Evolutionary conservation across 2,329 filamentous ascomycete species (phyloP), one percentile per base, ranked within the genome.

Genomic region (Apiospora malaysiana): DNA sequence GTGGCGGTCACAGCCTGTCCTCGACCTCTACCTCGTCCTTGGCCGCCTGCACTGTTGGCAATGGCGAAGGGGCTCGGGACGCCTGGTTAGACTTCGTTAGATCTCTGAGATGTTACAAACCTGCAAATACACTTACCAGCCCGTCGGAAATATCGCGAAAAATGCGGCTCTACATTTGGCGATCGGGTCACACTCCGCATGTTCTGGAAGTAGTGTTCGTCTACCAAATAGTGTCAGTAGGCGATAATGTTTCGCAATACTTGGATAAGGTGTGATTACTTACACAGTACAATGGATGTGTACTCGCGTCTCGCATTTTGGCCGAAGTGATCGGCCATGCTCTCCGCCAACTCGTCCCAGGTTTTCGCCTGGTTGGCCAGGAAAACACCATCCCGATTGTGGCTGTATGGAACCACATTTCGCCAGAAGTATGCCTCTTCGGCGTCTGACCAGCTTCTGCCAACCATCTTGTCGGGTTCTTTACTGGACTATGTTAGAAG

Each of bases 351-450:
- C 14, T 79, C 69, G 1, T 78, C 76, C 84, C 84, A 86, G 40
- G 75, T 72, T 56, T 73, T 74, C 68, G 77, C 77, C 0, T 70
- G 42, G 68, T 77, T 79, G 43, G 78, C 70, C 9, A 21, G 27
- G 67, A 79, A 74, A 8, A 72, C 70, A 10, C 76, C 79, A 32
- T 72, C 71, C 2, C 80, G 77, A 69, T 81, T 82, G 2, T 78
- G 76, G 0, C 83, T 85, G 8, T 77, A 75, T 0, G 82, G 79
- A 1, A 86, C 75, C 37, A 82, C 76, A 2, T 74, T 73, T 10
- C 77, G 77, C 87, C 87, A 89, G 75, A 88, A 88, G 72, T 83
- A 77, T 1, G 74, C 70, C 76, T 89, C 87, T 72, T 89, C 87
- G 0, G 81, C 77, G 0, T 71, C 71, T 0, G 84, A 83, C 87